These are phyloP conservation scores for Citrus glauca DNA, from an alignment of 345 rosid genomes.

Conservation along the genomic window DNA sequence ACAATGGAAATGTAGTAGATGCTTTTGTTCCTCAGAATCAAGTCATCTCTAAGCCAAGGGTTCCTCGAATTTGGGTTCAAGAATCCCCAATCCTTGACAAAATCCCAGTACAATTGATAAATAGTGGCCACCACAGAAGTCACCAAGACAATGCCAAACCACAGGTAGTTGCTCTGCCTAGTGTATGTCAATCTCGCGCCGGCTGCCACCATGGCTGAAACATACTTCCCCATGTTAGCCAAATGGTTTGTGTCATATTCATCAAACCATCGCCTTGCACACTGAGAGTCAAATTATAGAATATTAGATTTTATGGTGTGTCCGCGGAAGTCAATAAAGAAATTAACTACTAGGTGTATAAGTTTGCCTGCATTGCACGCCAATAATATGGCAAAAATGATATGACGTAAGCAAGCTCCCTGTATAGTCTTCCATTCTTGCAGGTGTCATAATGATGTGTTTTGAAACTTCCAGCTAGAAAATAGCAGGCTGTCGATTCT, in stretches of 20 bases:
- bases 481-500: conserved; percentile 84
- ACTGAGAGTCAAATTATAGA: conserved; percentile 31
- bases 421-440: conserved; percentile 54
- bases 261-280: conserved; percentile 91
- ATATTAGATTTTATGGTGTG: neutral
- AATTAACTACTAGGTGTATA: neutral
- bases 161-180: conserved; percentile 36
- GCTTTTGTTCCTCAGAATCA: conserved; percentile 69
- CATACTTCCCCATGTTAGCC: conserved; percentile 96
- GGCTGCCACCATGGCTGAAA: conserved; percentile 95
- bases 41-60: conserved; percentile 78
- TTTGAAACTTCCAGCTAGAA: conserved; percentile 64
- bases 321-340: neutral
- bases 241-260: conserved; percentile 61
- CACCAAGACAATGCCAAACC: conserved; percentile 56
- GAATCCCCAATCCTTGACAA: conserved; percentile 91
- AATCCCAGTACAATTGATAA: conserved; percentile 97
- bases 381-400: conserved; percentile 89
- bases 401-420: conserved; percentile 74
- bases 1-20: conserved; percentile 78
- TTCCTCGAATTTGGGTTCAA: conserved; percentile 68
- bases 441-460: conserved; percentile 68
- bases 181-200: conserved; percentile 80
- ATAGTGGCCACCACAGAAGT: conserved; percentile 68
- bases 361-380: conserved; percentile 92